Evolutionary conservation across 2,329 filamentous ascomycete genomes (phyloP), one percentile per base, ranked within the genome.

Genomic region (Fusarium buxicola): DNA sequence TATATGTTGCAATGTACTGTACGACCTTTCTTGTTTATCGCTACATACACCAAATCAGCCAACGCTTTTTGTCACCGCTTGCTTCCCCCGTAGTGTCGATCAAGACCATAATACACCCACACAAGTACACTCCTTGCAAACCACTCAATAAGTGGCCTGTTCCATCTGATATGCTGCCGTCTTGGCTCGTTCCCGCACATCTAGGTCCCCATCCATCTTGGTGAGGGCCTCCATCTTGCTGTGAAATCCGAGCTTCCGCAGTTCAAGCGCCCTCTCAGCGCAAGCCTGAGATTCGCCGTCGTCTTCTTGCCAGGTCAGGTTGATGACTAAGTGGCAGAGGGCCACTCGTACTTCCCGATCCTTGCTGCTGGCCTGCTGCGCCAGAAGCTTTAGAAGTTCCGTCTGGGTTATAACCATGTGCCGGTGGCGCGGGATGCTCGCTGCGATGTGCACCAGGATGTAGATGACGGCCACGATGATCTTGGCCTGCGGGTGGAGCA

Each of bases 361-460:
- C 38, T 86, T 84, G 75, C 92, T 92, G 40, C 81, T 85, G 69
- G 95, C 91, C 53, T 96, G 88, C 13, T 86, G 86, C 8, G 89
- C 84, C 41, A 97, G 81, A 43, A 90, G 84, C 69, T 85, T 87
- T 58, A 98, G 82, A 5, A 98, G 81, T 11, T 90, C 85, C 3
- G 86, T 89, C 75, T 97, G 93, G 4, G 88, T 83, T 48, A 96
- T 86, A 10, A 96, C 82, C 13, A 92, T 78, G 71, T 94, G 88
- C 52, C 92, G 88, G 75, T 97, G 92, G 27, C 86, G 84, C 4
- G 92, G 88, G 11, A 89, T 82, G 63, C 92, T 92, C 9, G 94
- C 94, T 15, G 93, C 92, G 69, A 98, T 87, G 77, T 98, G 93
- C 12, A 95, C 89, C 44, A 98, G 82, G 54, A 97, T 89, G 73